These are phyloP conservation scores for Podila horticola DNA, from an alignment of 192 early-diverging fungal genomes.

Conservation along the genomic window DNA sequence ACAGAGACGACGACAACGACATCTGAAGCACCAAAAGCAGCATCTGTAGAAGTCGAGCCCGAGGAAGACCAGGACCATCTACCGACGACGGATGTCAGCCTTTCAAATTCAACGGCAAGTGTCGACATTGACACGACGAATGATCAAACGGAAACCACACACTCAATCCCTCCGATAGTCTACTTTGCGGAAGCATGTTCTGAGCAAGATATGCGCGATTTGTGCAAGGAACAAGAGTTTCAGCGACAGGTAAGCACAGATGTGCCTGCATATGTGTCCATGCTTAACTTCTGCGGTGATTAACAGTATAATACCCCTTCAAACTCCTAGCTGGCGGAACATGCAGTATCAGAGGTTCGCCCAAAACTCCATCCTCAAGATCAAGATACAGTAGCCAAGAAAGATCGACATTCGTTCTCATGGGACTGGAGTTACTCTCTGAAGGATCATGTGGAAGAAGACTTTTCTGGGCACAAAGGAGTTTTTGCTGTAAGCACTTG, in stretches of 20 bases:
- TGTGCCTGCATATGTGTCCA: too few species aligned
- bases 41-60: neutral
- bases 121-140: too few species aligned
- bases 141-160: too few species aligned
- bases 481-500: conserved; percentile 33
- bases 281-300: too few species aligned
- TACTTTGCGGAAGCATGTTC: conserved; percentile 33
- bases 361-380: neutral
- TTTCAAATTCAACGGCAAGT: too few species aligned
- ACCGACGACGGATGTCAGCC: neutral
- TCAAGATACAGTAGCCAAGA: neutral
- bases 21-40: neutral
- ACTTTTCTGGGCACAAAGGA: conserved; percentile 10
- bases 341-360: neutral
- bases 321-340: neutral
- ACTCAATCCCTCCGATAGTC: neutral
- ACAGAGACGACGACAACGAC: neutral
- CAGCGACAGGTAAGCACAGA: conserved; percentile 16
- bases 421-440: conserved; percentile 23
- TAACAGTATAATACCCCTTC: too few species aligned
- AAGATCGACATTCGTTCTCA: neutral
- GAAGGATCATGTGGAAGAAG: conserved; percentile 17
- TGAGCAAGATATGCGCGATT: conserved; percentile 14
- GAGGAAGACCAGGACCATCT: neutral
- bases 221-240: conserved; percentile 15